Conservation (phyloP, 2,329 filamentous ascomycete species). For the Cryphonectria carpinicola region DNA sequence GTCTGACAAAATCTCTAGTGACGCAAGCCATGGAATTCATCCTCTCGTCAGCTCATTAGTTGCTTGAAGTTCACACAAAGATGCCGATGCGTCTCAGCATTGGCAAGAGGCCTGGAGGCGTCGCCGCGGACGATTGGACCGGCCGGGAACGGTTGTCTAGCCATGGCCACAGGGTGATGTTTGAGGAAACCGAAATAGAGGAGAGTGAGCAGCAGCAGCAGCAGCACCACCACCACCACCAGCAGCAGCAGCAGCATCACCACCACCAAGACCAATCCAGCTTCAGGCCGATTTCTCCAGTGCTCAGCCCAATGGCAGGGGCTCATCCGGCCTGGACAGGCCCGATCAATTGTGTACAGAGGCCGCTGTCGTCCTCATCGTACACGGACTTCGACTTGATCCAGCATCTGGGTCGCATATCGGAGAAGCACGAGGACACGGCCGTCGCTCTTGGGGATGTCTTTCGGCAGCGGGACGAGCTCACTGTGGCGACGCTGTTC, state of each 20-base stretch:
- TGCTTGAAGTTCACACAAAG: background rate
- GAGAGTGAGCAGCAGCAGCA: background rate
- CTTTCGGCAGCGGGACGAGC: slow-evolving; percentile 38
- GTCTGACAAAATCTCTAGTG: background rate
- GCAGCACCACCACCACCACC: background rate
- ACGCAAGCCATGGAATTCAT: background rate
- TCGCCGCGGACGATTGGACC: background rate
- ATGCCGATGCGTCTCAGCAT: slow-evolving; percentile 5
- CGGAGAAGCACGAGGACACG: slow-evolving; percentile 15
- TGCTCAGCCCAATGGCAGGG: background rate
- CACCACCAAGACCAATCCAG: background rate
- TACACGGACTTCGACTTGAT: slow-evolving; percentile 21
- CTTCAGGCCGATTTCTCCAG: background rate
- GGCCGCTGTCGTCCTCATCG: slow-evolving; percentile 7
- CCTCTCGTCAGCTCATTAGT: background rate
- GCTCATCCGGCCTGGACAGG: slow-evolving; percentile 2
- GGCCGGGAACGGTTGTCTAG: background rate
- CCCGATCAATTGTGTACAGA: slow-evolving; percentile 11
- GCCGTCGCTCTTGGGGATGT: slow-evolving; percentile 42
- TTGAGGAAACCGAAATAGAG: background rate
- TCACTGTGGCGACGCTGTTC: slow-evolving; percentile 39
- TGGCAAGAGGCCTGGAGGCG: background rate
- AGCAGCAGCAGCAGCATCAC: no score
- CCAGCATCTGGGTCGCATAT: slow-evolving; percentile 17
- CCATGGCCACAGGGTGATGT: background rate